Evolutionary conservation across 257 asterid species (phyloP), one percentile per base, ranked within the genome.

Genomic region (Primulina eburnea): DNA sequence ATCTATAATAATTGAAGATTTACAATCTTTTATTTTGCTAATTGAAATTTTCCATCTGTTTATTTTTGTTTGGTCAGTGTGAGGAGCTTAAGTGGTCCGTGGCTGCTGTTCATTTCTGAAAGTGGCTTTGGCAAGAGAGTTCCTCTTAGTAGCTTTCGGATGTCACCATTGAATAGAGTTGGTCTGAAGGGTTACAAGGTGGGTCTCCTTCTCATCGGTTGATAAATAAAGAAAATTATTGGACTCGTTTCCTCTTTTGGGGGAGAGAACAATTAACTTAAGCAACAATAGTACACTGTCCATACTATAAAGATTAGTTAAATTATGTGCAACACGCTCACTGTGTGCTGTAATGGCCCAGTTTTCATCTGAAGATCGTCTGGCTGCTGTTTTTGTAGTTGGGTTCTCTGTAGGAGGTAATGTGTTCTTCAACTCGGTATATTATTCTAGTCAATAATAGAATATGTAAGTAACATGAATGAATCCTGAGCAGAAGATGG

Each of bases 131-230:
- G 99, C 60, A 94, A 94, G 86, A 83, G 99, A 77, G 99, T 94
- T 75, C 95, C 99, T 67, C 86, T 94, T 64, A 78, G 88, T 80
- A 82, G 80, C 50, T 94, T 94, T 83, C 91, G 90, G 59, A 79
- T 69, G 62, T 83, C 90, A 67, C 81, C 84, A n/a, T 77, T 94
- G 71, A 94, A 89, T 60, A 87, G 96, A 81, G 78, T 79, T 60
- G 99, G 99, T 63, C 76, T 94, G 81, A 94, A 64, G 75, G 97
- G 99, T 73, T 89, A 85, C 89, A 94, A 91, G 96, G 97, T 91
- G 70, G 26, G 79, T 57, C 56, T 32, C 64, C 55, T 29, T 64
- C 30, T 28, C 57, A 37, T 33, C 58, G 57, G 68, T 56, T 17
- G n/a, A 60, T 52, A 61, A 56, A 65, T n/a, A 9, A 50, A 62